Base-by-base conservation (phyloP, 176 grass and related monocot genomes). In the Zoysia japonica region DNA sequence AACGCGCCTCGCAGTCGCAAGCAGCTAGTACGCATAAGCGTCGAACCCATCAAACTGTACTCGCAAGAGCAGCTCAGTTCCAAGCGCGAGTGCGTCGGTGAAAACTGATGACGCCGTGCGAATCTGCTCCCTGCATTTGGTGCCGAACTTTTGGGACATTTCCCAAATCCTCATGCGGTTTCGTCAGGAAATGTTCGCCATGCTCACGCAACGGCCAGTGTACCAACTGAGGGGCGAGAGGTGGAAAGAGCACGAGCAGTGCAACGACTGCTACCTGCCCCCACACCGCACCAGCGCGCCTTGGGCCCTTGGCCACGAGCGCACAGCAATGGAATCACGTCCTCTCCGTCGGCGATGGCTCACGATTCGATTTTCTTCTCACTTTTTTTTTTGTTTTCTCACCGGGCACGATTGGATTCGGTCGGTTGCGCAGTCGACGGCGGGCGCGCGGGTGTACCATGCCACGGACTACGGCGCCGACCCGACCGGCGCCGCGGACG, bases 391-490 rank as follows among this genome's bases (percentile, higher is more conserved):
- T 28, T 0, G 28, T 28, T 28, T 28, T 28, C 28, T 28, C 28
- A 28, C 28, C 28, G 28, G 28, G 28, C 28, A 28, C 28, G 28
- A 28, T 28, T 28, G 28, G 28, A 28, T 28, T 28, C 28, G 28
- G 28, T 28, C 28, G 28, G 28, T 28, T 28, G 28, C 28, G 28
- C 28, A 28, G 28, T 28, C 28, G 28, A 28, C 28, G 28, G 28
- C 28, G 28, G 28, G 28, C 28, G 16, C 89, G 56, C 80, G 91
- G 35, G 80, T 92, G 67, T 94, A 90, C 74, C 91, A 90, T 45
- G 95, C 90, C 9, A 97, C 88, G 35, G 87, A 89, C 19, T 97
- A 97, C 85, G 95, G 95, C 15, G 92, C 89, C 10, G 95, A 97
- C 52, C 87, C 92, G 1, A 89, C 83, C 0, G 95, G 95, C 64